Evolutionary conservation across 106 monocot genomes (phyloP).

Genomic region (Dendrobium catenatum): DNA sequence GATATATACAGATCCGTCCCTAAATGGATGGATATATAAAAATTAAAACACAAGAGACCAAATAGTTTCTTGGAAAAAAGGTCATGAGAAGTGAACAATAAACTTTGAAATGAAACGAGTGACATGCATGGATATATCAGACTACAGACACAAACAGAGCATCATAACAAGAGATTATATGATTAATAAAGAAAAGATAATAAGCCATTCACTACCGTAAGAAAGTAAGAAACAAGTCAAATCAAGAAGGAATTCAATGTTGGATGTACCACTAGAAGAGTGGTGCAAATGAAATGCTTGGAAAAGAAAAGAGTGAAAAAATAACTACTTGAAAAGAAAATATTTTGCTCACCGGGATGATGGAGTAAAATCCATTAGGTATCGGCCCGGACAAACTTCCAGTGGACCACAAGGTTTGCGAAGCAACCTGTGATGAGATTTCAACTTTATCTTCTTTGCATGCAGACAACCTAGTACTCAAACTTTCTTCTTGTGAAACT

Average conservation of each 20-base stretch:
- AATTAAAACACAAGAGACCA: background rate
- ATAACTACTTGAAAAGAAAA: background rate
- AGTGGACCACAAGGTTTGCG: constrained; percentile 82
- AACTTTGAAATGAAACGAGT: background rate
- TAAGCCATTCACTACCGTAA: background rate
- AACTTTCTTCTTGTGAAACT: constrained; percentile 24
- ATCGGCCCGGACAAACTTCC: constrained; percentile 61
- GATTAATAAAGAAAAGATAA: background rate
- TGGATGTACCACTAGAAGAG: background rate
- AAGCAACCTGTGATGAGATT: constrained; percentile 41
- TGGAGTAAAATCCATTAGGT: constrained; percentile 93
- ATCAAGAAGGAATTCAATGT: background rate
- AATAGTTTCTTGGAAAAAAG: background rate
- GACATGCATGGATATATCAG: background rate
- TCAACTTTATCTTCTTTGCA: constrained; percentile 24
- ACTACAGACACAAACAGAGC: background rate
- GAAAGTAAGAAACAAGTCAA: background rate
- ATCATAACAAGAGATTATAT: background rate
- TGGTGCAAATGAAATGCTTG: background rate
- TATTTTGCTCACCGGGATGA: constrained; percentile 66
- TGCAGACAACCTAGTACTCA: constrained; percentile 15
- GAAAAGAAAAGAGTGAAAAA: background rate
- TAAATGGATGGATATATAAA: background rate
- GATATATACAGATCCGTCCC: background rate
- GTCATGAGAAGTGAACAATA: background rate